These are phyloP conservation scores for Maudiozyma bulderi DNA, from an alignment of 805 yeast genomes.

Conservation along the genomic window DNA sequence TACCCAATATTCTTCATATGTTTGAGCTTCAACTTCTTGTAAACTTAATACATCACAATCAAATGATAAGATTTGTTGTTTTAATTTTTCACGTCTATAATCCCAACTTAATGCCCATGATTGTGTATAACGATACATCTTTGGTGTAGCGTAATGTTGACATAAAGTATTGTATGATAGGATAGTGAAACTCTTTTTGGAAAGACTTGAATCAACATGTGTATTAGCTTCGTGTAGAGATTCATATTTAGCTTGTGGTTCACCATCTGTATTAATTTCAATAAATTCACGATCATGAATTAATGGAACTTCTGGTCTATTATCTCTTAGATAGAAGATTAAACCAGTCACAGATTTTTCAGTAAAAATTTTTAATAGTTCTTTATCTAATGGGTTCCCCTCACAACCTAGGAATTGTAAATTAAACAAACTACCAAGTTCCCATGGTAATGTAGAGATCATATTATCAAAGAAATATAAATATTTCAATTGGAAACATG, in stretches of 20 bases:
- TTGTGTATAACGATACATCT: slow-evolving; percentile 88
- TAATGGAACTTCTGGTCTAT: slow-evolving; percentile 54
- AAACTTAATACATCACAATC: slow-evolving; percentile 76
- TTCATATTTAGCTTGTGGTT: slow-evolving; percentile 28
- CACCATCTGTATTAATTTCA: slow-evolving; percentile 68
- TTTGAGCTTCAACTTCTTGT: slow-evolving; percentile 89
- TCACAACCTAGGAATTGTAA: slow-evolving; percentile 84
- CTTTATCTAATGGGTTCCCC: slow-evolving; percentile 76
- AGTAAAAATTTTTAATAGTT: slow-evolving; percentile 55
- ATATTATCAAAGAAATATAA: slow-evolving; percentile 83
- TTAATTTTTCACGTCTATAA: slow-evolving; percentile 68
- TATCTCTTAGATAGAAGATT: slow-evolving; percentile 72
- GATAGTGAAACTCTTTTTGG: slow-evolving; percentile 50
- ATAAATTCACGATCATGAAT: slow-evolving; percentile 80
- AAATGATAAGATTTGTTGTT: slow-evolving; percentile 56
- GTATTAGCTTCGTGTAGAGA: slow-evolving; percentile 26
- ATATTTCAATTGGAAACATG: slow-evolving; percentile 68
- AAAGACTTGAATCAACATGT: slow-evolving; percentile 15
- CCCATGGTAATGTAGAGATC: slow-evolving; percentile 64
- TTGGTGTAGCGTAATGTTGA: slow-evolving; percentile 89
- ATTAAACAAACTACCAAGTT: slow-evolving; percentile 77
- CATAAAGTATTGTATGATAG: slow-evolving; percentile 87
- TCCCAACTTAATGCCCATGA: slow-evolving; percentile 96
- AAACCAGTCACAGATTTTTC: slow-evolving; percentile 80
- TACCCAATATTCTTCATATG: slow-evolving; percentile 79